Conservation (phyloP, 306 rosid species). For the Prunus davidiana region DNA sequence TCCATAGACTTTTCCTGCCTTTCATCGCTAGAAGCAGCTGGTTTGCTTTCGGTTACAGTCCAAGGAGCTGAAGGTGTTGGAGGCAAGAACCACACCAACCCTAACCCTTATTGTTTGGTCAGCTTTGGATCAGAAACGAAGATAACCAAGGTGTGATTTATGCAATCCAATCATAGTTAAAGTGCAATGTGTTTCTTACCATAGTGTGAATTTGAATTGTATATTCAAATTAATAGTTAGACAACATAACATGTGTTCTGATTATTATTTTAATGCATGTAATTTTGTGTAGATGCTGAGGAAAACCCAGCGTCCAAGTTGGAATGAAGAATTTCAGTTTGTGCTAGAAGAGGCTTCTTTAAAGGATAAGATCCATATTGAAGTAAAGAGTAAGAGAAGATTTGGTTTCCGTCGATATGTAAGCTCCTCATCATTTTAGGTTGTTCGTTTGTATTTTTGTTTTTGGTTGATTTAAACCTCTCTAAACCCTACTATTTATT, state of each 20-base stretch:
- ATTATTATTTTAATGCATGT: neutral
- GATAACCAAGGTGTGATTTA: constrained; percentile 25
- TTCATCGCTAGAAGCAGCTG: neutral
- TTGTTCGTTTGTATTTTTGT: neutral
- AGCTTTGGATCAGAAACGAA: constrained; percentile 18
- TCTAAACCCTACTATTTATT: neutral
- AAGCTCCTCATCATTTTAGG: neutral
- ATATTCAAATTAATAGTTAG: neutral
- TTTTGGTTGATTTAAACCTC: neutral
- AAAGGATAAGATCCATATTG: constrained; percentile 26
- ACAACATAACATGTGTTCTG: neutral
- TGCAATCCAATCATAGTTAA: neutral
- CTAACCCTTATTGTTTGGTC: constrained; percentile 25
- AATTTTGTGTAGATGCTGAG: constrained; percentile 8
- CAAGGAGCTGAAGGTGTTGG: constrained; percentile 22
- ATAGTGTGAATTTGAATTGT: too few relatives aligned
- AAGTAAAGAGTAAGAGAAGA: constrained; percentile 21
- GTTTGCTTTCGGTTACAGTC: constrained; percentile 25
- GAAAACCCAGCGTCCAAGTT: constrained; percentile 22
- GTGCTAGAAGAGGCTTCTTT: constrained; percentile 25
- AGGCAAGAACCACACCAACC: constrained; percentile 21
- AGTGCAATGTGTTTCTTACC: too few relatives aligned
- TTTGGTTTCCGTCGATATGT: constrained; percentile 6
- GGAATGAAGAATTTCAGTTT: constrained; percentile 36
- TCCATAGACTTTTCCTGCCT: neutral